phyloP scores from a whole-genome alignment of 164 flowering plant genomes.

The Brasenia schreberi region DNA sequence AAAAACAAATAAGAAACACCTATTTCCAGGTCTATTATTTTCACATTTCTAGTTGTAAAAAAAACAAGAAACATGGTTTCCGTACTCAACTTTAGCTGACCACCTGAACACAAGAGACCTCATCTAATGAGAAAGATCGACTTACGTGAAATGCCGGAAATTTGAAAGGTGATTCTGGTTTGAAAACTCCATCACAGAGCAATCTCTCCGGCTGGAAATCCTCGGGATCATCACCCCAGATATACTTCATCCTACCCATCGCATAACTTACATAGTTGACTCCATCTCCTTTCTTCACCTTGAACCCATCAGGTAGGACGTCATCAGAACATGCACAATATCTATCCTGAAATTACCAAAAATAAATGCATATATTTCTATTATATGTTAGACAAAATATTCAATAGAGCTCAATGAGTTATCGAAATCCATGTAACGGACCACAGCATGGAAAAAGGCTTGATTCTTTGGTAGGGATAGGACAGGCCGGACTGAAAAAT shows the following conservation, averaged over 20 bases:
- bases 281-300: conserved; percentile 47
- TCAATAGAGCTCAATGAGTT: too few species aligned
- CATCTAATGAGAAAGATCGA: conserved; percentile 1
- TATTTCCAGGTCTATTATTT: too few species aligned
- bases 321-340: conserved; percentile 42
- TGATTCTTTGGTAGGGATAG: too few species aligned
- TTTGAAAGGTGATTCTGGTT: conserved; percentile 61
- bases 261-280: conserved; percentile 48
- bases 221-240: conserved; percentile 76
- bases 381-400: too few species aligned
- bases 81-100: not conserved
- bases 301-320: conserved; percentile 61
- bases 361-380: not conserved
- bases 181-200: conserved; percentile 48
- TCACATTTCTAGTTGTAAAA: too few species aligned
- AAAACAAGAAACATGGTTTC: too few species aligned
- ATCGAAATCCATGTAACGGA: too few species aligned
- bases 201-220: conserved; percentile 62
- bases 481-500: too few species aligned
- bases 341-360: conserved; percentile 38
- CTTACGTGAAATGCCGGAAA: conserved; percentile 56
- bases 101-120: not conserved
- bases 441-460: too few species aligned
- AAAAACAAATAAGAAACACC: too few species aligned
- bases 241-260: conserved; percentile 64